Percentiles rank a stretch among this genome's conserved stretches.
phyloP scores from a whole-genome alignment of 225 moss, liverwort and hornwort species.

The Pseudisothecium myosuroides region DNA sequence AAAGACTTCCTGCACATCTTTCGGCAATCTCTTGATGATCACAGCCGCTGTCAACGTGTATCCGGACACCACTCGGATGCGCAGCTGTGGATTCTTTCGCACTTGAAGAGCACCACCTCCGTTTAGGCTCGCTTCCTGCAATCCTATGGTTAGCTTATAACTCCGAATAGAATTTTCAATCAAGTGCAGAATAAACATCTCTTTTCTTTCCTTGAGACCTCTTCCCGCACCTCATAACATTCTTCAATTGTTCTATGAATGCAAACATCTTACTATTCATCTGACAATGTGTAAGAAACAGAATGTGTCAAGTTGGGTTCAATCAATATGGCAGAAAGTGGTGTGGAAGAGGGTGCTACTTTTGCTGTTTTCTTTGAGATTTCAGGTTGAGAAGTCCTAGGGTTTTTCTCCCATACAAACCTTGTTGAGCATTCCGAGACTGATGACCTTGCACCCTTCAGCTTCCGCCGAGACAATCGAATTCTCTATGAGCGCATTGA shows the following conservation, averaged over 20 bases:
- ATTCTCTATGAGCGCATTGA: slow-evolving; percentile 54
- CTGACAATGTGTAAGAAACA: neutral
- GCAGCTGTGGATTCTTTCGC: slow-evolving; percentile 25
- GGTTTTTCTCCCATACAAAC: neutral
- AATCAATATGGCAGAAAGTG: neutral
- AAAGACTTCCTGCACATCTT: slow-evolving; percentile 54
- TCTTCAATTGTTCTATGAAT: neutral
- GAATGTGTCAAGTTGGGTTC: neutral
- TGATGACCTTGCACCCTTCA: slow-evolving; percentile 51
- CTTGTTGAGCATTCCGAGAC: slow-evolving; percentile 87
- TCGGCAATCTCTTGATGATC: slow-evolving; percentile 53
- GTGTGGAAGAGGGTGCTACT: neutral
- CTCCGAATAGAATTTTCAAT: neutral
- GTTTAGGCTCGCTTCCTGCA: slow-evolving; percentile 53
- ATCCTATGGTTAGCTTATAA: neutral
- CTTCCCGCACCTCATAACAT: neutral
- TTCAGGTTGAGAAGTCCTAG: neutral
- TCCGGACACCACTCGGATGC: slow-evolving; percentile 60
- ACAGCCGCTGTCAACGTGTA: slow-evolving; percentile 63
- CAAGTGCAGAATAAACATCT: neutral
- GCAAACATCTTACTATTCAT: neutral
- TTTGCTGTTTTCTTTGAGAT: neutral
- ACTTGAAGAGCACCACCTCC: slow-evolving; percentile 52
- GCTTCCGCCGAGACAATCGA: slow-evolving; percentile 49
- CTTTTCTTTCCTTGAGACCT: neutral